Evolutionary conservation across 2,329 filamentous ascomycete genomes (phyloP), one percentile per base, ranked within the genome.

Genomic region (Penicillium glabrum): DNA sequence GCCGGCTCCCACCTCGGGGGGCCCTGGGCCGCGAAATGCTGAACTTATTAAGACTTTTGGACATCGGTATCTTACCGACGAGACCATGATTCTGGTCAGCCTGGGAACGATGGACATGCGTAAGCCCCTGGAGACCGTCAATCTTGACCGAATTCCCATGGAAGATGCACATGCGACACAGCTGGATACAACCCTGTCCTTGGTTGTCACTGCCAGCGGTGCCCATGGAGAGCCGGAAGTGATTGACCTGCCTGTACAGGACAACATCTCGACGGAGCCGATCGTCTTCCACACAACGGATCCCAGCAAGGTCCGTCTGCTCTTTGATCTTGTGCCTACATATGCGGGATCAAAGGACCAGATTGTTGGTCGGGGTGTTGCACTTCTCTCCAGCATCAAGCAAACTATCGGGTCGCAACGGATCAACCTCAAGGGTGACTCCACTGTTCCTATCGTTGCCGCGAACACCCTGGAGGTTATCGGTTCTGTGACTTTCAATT

Each of bases 401-500:
- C 90, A 91, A 1, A 88, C 83, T 2, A 81, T 98, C 47, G 93
- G 93, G 2, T 86, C 88, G 6, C 91, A 93, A 67, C 86, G 92
- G n/a, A 95, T 95, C 79, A 93, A 89, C 53, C 80, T 99, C 9
- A 92, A 97, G 73, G 93, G 93, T 21, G 95, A 98, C 69, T 85
- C 96, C 37, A 93, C 89, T 58, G 89, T 99, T 10, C 95, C 95
- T 0, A 95, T 99, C 60, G 83, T 98, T 68, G 90, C 90, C 31
- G 87, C 88, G 35, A 90, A 84, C 58, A 88, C 85, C 13, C 79
- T 98, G 33, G 93, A 98, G 58, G 88, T 98, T 10, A 97, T 99
- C 63, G 96, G 95, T 16, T 87, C 89, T 0, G 90, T 99, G 64
- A 96, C 96, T 68, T 99, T 99, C 81, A 97, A 97, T 74, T 98